Percentiles rank a stretch among this genome's conserved stretches.
Evolutionary conservation across 179 eudicot genomes (phyloP).

Genomic region (Sideroxylon spinosum): DNA sequence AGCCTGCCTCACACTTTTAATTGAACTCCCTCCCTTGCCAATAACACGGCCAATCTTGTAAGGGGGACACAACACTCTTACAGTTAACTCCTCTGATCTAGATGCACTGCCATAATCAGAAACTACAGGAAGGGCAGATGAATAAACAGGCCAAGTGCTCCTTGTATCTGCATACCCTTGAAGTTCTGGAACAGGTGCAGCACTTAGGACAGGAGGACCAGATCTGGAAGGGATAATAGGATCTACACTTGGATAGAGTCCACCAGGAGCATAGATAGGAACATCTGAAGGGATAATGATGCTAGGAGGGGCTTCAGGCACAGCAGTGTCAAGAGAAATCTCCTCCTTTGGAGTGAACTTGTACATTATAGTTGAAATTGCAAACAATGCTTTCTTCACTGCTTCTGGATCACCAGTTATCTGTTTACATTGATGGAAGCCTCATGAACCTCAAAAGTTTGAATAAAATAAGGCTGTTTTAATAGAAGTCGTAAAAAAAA

Average conservation of each 20-base stretch:
- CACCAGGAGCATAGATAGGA: constrained; percentile 61
- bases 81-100: constrained; percentile 63
- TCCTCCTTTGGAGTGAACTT: constrained; percentile 82
- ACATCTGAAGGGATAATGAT: constrained; percentile 87
- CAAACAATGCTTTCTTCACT: constrained; percentile 77
- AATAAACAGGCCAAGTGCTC: constrained; percentile 64
- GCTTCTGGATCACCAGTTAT: constrained; percentile 80
- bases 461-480: not conserved
- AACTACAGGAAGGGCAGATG: constrained; percentile 55
- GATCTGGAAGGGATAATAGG: constrained; percentile 51
- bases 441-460: not conserved
- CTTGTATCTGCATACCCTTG: constrained; percentile 57
- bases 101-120: constrained; percentile 60
- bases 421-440: constrained; percentile 28
- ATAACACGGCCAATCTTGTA: constrained; percentile 93
- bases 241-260: constrained; percentile 63
- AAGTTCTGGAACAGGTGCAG: constrained; percentile 53
- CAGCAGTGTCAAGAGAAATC: constrained; percentile 64
- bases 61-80: constrained; percentile 71
- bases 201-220: constrained; percentile 45
- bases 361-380: constrained; percentile 87
- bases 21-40: constrained; percentile 84
- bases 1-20: constrained; percentile 76
- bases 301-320: constrained; percentile 72
- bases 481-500: not conserved